Percentiles rank a stretch among this genome's conserved stretches.
Evolutionary conservation across 192 early-diverging fungal species (phyloP).

Genomic region (Hyaloraphidium curvatum): DNA sequence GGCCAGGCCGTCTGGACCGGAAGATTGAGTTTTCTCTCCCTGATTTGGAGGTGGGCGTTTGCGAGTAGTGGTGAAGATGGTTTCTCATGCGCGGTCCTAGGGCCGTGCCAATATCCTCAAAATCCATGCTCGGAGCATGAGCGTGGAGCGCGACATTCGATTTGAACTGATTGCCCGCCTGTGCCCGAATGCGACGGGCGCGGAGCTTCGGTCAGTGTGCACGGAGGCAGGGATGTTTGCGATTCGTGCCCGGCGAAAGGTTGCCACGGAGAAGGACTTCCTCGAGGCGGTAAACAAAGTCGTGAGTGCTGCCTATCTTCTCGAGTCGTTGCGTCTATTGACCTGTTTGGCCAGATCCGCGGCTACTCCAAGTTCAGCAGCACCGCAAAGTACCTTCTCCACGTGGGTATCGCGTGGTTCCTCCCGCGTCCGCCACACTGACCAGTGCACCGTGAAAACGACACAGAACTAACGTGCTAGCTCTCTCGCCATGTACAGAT

Average conservation of each 20-base stretch:
- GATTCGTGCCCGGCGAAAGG: constrained; percentile 91
- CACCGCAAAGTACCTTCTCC: not conserved
- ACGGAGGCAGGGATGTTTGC: constrained; percentile 99
- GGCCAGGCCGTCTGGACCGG: constrained; percentile 93
- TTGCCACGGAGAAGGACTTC: constrained; percentile 99
- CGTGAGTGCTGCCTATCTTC: too few species aligned
- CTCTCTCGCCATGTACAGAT: too few species aligned
- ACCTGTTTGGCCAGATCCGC: too few species aligned
- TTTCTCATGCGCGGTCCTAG: constrained; percentile 13
- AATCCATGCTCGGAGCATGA: constrained; percentile 98
- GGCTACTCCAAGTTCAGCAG: not conserved
- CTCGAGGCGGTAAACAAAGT: constrained; percentile 99
- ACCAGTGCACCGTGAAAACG: too few species aligned
- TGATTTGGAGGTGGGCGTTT: constrained; percentile 50
- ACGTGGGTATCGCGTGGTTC: too few species aligned
- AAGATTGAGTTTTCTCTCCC: constrained; percentile 97
- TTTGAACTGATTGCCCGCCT: constrained; percentile 94
- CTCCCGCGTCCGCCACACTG: too few species aligned
- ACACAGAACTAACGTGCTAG: too few species aligned
- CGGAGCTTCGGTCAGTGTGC: constrained; percentile 94
- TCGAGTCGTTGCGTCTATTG: too few species aligned
- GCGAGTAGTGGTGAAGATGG: not conserved
- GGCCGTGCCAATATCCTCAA: constrained; percentile 95
- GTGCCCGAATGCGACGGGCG: constrained; percentile 97
- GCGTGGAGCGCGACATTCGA: constrained; percentile 95